Evolutionary conservation across 2,329 filamentous ascomycete genomes (phyloP), one percentile per base, ranked within the genome.

Genomic region (Sporothrix dimorphospora): DNA sequence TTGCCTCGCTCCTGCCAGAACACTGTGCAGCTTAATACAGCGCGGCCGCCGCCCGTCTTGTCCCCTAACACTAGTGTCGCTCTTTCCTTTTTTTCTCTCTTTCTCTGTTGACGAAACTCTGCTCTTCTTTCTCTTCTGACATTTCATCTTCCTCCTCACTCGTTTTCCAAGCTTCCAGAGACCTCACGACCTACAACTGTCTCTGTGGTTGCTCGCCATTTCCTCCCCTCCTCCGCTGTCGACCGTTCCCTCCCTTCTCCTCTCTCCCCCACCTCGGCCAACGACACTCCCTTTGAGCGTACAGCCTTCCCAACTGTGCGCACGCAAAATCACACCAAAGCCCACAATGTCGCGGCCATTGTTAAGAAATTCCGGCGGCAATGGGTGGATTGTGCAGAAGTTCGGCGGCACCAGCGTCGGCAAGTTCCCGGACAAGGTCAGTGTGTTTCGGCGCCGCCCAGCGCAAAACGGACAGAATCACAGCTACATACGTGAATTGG

Each of bases 201-300:
- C 94, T 73, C 85, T 98, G 77, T 94, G 98, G 90, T 94, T 66
- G 21, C 57, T 65, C 57, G 47, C 55, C 59, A 21, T 57, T 34
- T 40, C 27, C 14, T n/a, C 30, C 65, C 66, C 40, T 27, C 14
- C 34, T 30, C 34, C 27, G 38, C 14, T n/a, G 6, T 24, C 40
- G 53, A 19, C 38, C 51, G 24, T 4, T 5, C 67, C 11, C 59
- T 42, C 30, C 38, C 34, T 16, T 38, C 38, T 16, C 12, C 19
- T 65, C 59, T 6, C 12, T 14, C 38, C 59, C 12, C 59, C 59
- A 45, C 47, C 51, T 11, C 57, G 19, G n/a, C 70, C n/a, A 53
- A 68, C 53, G 16, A 45, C 38, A 24, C 21, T 42, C 24, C 38
- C 27, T 24, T 55, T 19, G 42, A 30, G 21, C 45, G 51, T 69